These are phyloP conservation scores for Nemania sp. DNA, from an alignment of 2,329 filamentous ascomycete species.

Conservation along the genomic window DNA sequence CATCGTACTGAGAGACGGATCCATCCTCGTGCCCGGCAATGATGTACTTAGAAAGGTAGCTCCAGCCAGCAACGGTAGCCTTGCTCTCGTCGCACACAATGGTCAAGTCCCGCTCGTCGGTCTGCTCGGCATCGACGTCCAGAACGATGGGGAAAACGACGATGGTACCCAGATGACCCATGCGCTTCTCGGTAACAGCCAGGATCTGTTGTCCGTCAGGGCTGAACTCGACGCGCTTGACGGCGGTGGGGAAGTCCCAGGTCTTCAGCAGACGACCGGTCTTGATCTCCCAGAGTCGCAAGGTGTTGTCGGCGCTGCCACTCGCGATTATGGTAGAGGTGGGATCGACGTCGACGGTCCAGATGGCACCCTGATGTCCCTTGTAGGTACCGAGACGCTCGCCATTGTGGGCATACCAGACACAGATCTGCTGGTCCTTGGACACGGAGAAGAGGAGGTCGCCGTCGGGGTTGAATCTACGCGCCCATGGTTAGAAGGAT, in stretches of 20 bases:
- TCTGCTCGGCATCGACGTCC: slow-evolving; percentile 82
- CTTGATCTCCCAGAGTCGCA: slow-evolving; percentile 95
- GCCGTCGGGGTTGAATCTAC: slow-evolving; percentile 88
- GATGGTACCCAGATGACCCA: slow-evolving; percentile 93
- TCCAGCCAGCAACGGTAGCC: slow-evolving; percentile 96
- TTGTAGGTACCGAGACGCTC: slow-evolving; percentile 96
- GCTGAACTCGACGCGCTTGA: slow-evolving; percentile 97
- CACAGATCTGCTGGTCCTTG: slow-evolving; percentile 97
- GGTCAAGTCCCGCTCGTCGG: slow-evolving; percentile 77
- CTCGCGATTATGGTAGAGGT: slow-evolving; percentile 90
- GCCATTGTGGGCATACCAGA: slow-evolving; percentile 96
- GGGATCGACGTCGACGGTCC: slow-evolving; percentile 97
- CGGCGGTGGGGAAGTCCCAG: slow-evolving; percentile 95
- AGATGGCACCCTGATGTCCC: slow-evolving; percentile 96
- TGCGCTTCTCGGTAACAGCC: slow-evolving; percentile 97
- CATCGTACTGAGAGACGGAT: slow-evolving; percentile 87
- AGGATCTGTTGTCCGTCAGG: slow-evolving; percentile 89
- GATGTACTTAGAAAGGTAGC: slow-evolving; percentile 92
- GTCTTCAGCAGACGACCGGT: slow-evolving; percentile 91
- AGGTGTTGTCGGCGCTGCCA: slow-evolving; percentile 96
- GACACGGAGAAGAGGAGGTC: slow-evolving; percentile 94
- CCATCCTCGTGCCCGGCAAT: slow-evolving; percentile 98
- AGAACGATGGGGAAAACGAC: slow-evolving; percentile 87
- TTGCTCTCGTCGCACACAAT: slow-evolving; percentile 97
- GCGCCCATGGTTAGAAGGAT: slow-evolving; percentile 16